A percentile compares a stretch with the other conserved stretches of the same genome.
Evolutionary conservation across 2,329 filamentous ascomycete species (phyloP).

Genomic region (Aspergillus sergii): DNA sequence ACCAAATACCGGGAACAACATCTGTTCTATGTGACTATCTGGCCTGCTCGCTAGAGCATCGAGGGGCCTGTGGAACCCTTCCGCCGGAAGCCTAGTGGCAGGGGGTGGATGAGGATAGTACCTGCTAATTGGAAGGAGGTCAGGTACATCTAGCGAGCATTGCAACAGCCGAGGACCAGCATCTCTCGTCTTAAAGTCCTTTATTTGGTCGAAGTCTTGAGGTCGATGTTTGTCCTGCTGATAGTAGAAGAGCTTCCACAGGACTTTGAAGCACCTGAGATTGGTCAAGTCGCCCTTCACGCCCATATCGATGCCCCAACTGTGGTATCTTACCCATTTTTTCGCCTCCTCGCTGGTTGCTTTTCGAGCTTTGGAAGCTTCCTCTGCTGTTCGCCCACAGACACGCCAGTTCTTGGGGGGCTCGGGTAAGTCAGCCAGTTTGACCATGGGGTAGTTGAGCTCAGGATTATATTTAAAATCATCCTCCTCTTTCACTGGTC

Average conservation of each 20-base stretch:
- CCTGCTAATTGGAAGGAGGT: slow-evolving; percentile 27
- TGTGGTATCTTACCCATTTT: slow-evolving; percentile 20
- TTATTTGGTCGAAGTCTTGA: slow-evolving; percentile 14
- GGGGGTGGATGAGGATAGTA: slow-evolving; percentile 21
- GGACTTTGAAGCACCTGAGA: not conserved
- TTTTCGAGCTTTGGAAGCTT: not conserved
- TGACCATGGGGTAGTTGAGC: slow-evolving; percentile 8
- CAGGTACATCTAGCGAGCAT: slow-evolving; percentile 12
- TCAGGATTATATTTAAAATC: slow-evolving; percentile 6
- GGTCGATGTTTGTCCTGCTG: slow-evolving; percentile 24
- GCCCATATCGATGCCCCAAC: slow-evolving; percentile 30
- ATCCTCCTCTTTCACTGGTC: not conserved
- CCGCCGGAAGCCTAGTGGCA: not conserved
- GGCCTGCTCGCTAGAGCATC: slow-evolving; percentile 12
- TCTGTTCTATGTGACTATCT: slow-evolving; percentile 19
- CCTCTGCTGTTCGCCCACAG: not conserved
- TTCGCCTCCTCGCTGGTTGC: not conserved
- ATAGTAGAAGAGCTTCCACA: slow-evolving; percentile 33
- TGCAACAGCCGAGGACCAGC: slow-evolving; percentile 36
- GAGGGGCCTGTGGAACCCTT: slow-evolving; percentile 15
- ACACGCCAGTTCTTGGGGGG: slow-evolving; percentile 7
- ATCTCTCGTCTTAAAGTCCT: slow-evolving; percentile 24
- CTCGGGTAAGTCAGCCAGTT: slow-evolving; percentile 12
- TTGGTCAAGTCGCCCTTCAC: slow-evolving; percentile 1
- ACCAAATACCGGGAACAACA: slow-evolving; percentile 9